Percentiles rank a stretch among this genome's conserved stretches.
phyloP scores from a whole-genome alignment of 2,329 filamentous ascomycete species.

The Trichoderma sp. region DNA sequence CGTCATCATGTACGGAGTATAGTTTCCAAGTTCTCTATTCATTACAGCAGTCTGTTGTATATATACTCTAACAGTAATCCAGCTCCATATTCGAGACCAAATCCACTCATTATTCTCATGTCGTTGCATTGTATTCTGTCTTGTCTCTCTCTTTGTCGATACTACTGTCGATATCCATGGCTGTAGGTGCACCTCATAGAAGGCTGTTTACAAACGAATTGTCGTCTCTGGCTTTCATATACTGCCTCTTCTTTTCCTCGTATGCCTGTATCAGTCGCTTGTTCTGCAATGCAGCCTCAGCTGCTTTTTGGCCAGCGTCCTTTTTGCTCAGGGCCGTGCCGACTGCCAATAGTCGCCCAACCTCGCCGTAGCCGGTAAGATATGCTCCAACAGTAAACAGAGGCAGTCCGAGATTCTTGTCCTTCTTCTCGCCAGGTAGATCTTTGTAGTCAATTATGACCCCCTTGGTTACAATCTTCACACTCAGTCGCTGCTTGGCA shows the following conservation, averaged over 20 bases:
- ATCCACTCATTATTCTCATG: not conserved
- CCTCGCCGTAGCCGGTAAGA: slow-evolving; percentile 66
- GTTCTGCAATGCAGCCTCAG: slow-evolving; percentile 60
- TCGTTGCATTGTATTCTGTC: not conserved
- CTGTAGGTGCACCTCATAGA: not conserved
- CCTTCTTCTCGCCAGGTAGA: slow-evolving; percentile 49
- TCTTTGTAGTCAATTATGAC: slow-evolving; percentile 62
- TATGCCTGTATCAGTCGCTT: slow-evolving; percentile 59
- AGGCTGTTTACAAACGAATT: not conserved
- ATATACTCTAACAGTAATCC: not conserved
- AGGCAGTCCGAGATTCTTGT: slow-evolving; percentile 51
- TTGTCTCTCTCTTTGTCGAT: too few species aligned
- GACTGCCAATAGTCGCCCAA: slow-evolving; percentile 56
- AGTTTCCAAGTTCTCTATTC: not conserved
- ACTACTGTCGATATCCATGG: too few species aligned
- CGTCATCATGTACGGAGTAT: not conserved
- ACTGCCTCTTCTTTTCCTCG: slow-evolving; percentile 46
- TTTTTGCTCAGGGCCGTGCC: slow-evolving; percentile 65
- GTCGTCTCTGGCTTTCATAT: slow-evolving; percentile 31
- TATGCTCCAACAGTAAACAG: slow-evolving; percentile 63
- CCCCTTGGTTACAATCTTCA: slow-evolving; percentile 51
- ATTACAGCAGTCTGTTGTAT: not conserved
- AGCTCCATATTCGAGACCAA: not conserved
- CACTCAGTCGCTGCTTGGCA: slow-evolving; percentile 33
- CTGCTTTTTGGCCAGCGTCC: slow-evolving; percentile 66